Evolutionary conservation across 306 rosid species (phyloP), one percentile per base, ranked within the genome.

Genomic region (Rubus idaeus): DNA sequence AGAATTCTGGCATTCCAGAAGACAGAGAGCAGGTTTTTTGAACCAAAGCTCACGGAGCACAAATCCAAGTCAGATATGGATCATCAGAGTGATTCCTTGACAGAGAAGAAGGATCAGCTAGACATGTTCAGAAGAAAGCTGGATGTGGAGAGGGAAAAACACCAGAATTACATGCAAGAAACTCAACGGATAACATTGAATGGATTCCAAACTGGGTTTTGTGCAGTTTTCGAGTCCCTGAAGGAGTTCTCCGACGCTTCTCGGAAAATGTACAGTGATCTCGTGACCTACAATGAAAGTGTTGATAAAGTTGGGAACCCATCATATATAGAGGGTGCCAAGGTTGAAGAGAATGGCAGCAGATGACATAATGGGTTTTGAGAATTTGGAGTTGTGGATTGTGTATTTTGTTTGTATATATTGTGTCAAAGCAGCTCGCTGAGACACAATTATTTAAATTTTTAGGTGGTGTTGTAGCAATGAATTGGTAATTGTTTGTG

Each of bases 361-460:
- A 78, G 81, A 73, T 88, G 76, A 79, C 68, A 83, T 68, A 51
- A 6, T 16, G 70, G 35, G 44, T 41, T 71, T 20, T 37, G 71
- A 73, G 81, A 62, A 82, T 65, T 78, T 75, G 72, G 51, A 63
- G 21, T 77, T 2, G 12, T 8, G 18, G 67, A 21, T 49, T 76
- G 39, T 77, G 70, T 10, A 68, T 79, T 56, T 8, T 76, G 73
- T 72, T 44, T 91, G 98, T 94, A 86, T 74, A 80, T 86, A 75
- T 46, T 79, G 75, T 79, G 96, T 84, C 84, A 73, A 90, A 90
- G 97, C 96, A 88, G 80, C 93, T 94, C 90, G 97, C 95, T 89
- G 92, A 87, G 98, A 82, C 98, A 68, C 82, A 78, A 13, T 53
- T 66, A 51, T 79, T 79, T 46, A 41, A 47, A 74, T 55, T 83